Base-by-base conservation (phyloP, 164 flowering plant genomes). In the Magnolia kwangsiensis region DNA sequence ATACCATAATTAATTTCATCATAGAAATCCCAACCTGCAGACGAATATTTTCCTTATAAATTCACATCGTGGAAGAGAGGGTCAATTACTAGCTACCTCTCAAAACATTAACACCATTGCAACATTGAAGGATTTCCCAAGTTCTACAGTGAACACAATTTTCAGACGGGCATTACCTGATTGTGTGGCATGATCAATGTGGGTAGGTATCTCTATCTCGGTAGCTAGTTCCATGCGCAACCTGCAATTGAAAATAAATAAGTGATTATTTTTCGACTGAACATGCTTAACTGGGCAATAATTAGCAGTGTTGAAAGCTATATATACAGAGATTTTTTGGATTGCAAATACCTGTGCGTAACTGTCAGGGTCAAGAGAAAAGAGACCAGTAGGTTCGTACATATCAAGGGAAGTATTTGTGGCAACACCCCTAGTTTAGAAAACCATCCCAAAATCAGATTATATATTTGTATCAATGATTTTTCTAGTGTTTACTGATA, bases 201-300 rank as follows among this genome's bases (percentile, higher is more conserved):
- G 71, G 71, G 29, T 24, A 68, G 21, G 71, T 31, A 68, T 68
- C 71, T 68, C 71, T 68, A 31, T 68, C 51, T 37, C 71, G 71
- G 31, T 24, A 68, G 71, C 71, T 37, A 16, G 51, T 68, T 68
- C 71, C 71, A 37, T 29, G 71, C 3, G 71, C 49, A 29, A 68
- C 71, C 71, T 68, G 50, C 19, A 37, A 31, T 68, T 13, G 50
- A 68, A 14, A 68, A n/a, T 11, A 55, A 55, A 55, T 24, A 23
- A 23, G 2, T 68, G 31, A 68, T 13, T 37, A 3, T 37, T 37
- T 37, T 37, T 5, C 7, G 0, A 37, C 45, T 3, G 45, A 5
- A 37, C 45, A 37, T 37, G 45, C 45, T 37, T 37, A 37, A 5
- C 45, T 37, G 45, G 45, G 45, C 45, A 4, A 37, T 37, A 37